Evolutionary conservation across 148 eudicot species (phyloP).

Genomic region (Persicaria tinctoria): DNA sequence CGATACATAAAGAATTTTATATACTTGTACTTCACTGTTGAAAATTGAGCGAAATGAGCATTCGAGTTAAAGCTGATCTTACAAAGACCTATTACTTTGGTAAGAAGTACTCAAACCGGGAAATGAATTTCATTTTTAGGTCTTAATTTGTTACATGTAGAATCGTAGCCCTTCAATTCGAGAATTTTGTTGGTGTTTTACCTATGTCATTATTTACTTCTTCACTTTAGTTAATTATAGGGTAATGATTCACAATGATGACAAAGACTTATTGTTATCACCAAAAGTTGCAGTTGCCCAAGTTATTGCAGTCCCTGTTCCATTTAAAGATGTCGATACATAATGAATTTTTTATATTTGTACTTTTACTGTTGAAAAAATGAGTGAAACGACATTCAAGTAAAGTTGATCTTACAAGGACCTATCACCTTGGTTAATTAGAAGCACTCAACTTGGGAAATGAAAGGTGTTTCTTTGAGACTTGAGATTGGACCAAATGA

Average conservation of each 20-base stretch:
- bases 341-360: constrained; percentile 72
- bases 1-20: too few relatives aligned
- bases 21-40: too few relatives aligned
- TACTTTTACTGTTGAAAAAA: constrained; percentile 41
- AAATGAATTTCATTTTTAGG: too few relatives aligned
- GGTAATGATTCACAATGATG: constrained; percentile 99
- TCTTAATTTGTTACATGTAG: too few relatives aligned
- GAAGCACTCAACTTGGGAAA: constrained; percentile 99
- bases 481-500: constrained; percentile 98
- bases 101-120: too few relatives aligned
- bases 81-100: too few relatives aligned
- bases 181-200: too few relatives aligned
- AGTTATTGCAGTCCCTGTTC: constrained; percentile 87
- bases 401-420: constrained; percentile 75
- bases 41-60: too few relatives aligned
- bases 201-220: too few relatives aligned
- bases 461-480: constrained; percentile 97
- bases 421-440: constrained; percentile 97
- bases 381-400: constrained; percentile 73
- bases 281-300: constrained; percentile 91
- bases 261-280: constrained; percentile 91
- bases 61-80: too few relatives aligned
- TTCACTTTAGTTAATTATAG: too few relatives aligned
- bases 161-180: too few relatives aligned
- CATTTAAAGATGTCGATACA: constrained; percentile 84